Evolutionary conservation across 169 alveolate genomes (phyloP).

Genomic region (Nephromyces sp.): DNA sequence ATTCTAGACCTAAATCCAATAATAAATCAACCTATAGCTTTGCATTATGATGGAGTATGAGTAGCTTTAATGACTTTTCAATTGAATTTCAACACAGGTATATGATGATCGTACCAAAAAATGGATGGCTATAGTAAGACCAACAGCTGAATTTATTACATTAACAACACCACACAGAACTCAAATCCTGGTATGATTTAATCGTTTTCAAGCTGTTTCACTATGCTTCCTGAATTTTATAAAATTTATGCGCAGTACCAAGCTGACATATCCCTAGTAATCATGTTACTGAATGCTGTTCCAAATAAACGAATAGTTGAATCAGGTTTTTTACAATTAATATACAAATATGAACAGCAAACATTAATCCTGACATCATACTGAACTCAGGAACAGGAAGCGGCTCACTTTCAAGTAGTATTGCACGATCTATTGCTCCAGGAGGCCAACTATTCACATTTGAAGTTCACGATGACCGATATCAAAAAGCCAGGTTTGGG

Average conservation of each 20-base stretch:
- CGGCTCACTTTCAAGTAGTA: constrained; percentile 54
- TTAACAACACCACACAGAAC: constrained; percentile 49
- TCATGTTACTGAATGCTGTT: constrained; percentile 51
- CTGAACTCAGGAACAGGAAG: constrained; percentile 69
- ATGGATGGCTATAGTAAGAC: constrained; percentile 48
- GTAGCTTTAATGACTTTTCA: neutral
- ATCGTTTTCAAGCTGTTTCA: too few species aligned
- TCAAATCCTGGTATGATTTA: constrained; percentile 52
- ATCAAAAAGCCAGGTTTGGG: constrained; percentile 49
- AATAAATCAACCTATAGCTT: too few species aligned
- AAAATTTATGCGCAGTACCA: constrained; percentile 35
- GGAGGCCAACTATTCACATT: constrained; percentile 60
- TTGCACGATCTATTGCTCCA: constrained; percentile 51
- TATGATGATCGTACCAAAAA: constrained; percentile 27
- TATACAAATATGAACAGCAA: too few species aligned
- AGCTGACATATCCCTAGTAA: constrained; percentile 61
- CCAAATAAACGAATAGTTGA: constrained; percentile 62
- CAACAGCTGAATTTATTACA: constrained; percentile 45
- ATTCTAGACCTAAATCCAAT: too few species aligned
- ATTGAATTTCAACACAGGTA: constrained; percentile 15
- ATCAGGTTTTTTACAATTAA: too few species aligned
- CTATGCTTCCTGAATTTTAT: neutral
- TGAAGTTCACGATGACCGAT: constrained; percentile 58
- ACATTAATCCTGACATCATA: too few species aligned
- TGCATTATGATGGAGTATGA: too few species aligned